These are phyloP conservation scores for Medicago arabica DNA, from an alignment of 306 rosid species.

Conservation along the genomic window DNA sequence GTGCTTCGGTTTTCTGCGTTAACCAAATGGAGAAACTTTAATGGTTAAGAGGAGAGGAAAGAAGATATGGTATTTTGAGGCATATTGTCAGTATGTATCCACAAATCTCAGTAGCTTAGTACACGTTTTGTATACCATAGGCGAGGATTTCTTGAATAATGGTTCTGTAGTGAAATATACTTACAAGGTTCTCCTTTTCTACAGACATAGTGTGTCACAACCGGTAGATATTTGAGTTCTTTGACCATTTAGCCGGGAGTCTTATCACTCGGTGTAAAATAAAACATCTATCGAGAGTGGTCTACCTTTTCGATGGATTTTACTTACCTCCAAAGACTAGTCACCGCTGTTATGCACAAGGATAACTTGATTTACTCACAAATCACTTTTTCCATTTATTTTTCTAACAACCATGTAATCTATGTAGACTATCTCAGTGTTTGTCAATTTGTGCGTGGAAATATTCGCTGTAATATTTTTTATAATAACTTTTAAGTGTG, in stretches of 20 bases:
- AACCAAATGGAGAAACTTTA: background rate
- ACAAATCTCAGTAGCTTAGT: background rate
- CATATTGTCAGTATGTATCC: slow-evolving; percentile 19
- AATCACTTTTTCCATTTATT: background rate
- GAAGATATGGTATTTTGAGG: slow-evolving; percentile 28
- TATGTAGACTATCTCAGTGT: slow-evolving; percentile 18
- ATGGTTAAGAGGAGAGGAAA: slow-evolving; percentile 31
- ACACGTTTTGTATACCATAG: slow-evolving; percentile 27
- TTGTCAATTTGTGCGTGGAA: background rate
- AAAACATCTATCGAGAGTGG: background rate
- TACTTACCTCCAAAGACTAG: background rate
- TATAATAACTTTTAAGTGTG: too few species aligned
- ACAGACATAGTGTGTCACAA: background rate
- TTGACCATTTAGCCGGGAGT: background rate
- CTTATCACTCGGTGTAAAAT: background rate
- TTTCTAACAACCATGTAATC: slow-evolving; percentile 10
- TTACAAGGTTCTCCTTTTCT: background rate
- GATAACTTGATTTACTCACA: background rate
- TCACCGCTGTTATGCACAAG: background rate
- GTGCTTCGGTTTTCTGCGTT: slow-evolving; percentile 49
- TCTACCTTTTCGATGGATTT: background rate
- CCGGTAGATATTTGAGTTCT: background rate
- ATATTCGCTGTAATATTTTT: background rate
- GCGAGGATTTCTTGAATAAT: background rate
- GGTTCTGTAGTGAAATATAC: background rate